phyloP scores from a whole-genome alignment of 1,284 basidiomycete genomes.

The Ustilago lituana region DNA sequence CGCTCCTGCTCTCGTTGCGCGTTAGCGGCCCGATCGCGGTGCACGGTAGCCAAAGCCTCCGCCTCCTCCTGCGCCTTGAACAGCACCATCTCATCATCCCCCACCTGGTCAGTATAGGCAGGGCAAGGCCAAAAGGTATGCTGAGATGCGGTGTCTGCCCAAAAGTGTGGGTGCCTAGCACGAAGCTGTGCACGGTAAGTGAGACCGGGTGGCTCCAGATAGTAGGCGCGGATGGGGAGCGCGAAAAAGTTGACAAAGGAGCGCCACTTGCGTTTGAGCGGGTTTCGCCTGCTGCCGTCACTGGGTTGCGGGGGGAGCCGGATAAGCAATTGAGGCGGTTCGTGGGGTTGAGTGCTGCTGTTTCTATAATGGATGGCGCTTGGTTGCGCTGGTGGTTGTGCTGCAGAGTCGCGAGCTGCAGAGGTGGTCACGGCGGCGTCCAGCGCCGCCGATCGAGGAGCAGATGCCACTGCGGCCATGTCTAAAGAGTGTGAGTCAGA shows the following conservation, averaged over 20 bases:
- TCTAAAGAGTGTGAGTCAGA: not conserved
- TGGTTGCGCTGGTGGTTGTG: not conserved
- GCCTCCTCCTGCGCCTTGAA: slow-evolving; percentile 46
- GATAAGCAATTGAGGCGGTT: slow-evolving; percentile 12
- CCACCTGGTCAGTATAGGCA: slow-evolving; percentile 35
- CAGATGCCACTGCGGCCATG: slow-evolving; percentile 23
- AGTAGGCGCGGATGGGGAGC: slow-evolving; percentile 48
- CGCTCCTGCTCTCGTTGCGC: not conserved
- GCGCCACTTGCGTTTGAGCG: slow-evolving; percentile 44
- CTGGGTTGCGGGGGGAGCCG: slow-evolving; percentile 4
- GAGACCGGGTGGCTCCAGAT: slow-evolving; percentile 30
- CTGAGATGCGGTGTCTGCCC: slow-evolving; percentile 15
- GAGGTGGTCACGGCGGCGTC: not conserved
- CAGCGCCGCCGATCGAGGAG: slow-evolving; percentile 9
- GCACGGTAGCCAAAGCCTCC: slow-evolving; percentile 14
- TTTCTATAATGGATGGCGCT: too few relatives aligned
- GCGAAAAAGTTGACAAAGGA: slow-evolving; percentile 49
- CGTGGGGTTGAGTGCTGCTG: too few relatives aligned
- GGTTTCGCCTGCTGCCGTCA: slow-evolving; percentile 8
- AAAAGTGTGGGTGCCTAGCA: slow-evolving; percentile 2
- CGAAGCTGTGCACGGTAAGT: slow-evolving; percentile 26
- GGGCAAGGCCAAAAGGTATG: slow-evolving; percentile 27
- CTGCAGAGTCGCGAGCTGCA: not conserved
- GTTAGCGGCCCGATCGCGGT: slow-evolving; percentile 2
- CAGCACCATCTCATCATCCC: slow-evolving; percentile 50